Conservation (phyloP, 2,329 filamentous ascomycete genomes). For the Salinomyces thailandicus region DNA sequence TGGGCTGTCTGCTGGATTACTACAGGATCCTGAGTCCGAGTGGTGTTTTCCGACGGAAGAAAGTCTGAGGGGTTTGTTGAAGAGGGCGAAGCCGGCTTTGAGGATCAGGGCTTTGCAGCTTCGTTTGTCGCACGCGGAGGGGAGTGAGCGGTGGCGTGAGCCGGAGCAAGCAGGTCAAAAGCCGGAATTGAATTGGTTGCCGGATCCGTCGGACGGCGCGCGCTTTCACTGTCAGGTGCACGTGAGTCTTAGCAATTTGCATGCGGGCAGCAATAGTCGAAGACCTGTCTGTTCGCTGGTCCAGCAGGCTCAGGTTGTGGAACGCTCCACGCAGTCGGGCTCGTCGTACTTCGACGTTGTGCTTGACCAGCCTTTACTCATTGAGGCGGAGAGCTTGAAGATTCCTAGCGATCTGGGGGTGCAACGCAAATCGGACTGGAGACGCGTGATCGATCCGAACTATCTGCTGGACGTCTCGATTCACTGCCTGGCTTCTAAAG, state of each 20-base stretch:
- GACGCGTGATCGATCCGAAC: conserved; percentile 11
- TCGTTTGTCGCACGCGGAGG: conserved; percentile 1
- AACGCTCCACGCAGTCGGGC: conserved; percentile 2
- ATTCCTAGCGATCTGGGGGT: conserved; percentile 8
- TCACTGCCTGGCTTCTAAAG: conserved; percentile 20
- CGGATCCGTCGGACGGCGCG: conserved; percentile 11
- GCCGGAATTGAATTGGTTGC: conserved; percentile 13
- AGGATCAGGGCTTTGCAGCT: conserved; percentile 12
- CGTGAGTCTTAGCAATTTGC: conserved; percentile 9
- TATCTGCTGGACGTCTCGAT: conserved; percentile 20
- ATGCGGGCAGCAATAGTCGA: conserved; percentile 3
- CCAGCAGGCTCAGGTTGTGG: conserved; percentile 10
- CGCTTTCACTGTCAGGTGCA: conserved; percentile 14
- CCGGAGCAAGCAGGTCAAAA: not conserved
- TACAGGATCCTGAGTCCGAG: too few relatives aligned
- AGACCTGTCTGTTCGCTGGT: conserved; percentile 7
- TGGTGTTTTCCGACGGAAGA: conserved; percentile 23
- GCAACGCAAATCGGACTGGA: conserved; percentile 13
- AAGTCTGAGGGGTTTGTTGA: conserved; percentile 19
- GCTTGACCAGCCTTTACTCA: conserved; percentile 15
- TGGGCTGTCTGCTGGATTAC: too few relatives aligned
- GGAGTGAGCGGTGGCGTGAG: not conserved
- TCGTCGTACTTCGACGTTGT: conserved; percentile 13
- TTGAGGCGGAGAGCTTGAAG: conserved; percentile 15
- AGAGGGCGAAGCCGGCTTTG: conserved; percentile 15